Evolutionary conservation across 1,284 basidiomycete species (phyloP).

Genomic region (Puccinia triticina): DNA sequence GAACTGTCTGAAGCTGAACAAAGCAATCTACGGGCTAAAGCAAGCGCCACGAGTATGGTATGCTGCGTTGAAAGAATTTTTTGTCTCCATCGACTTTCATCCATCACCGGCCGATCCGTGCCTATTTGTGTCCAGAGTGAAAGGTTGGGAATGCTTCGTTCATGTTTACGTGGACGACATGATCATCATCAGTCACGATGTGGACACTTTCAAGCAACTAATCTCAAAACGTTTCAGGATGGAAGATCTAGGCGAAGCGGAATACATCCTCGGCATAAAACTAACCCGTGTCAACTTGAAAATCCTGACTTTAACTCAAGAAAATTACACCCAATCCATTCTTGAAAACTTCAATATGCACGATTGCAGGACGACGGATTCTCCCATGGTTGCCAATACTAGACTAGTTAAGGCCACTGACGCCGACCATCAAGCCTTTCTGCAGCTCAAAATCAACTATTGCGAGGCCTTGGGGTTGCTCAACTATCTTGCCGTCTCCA

Average conservation of each 20-base stretch:
- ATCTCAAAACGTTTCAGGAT: neutral
- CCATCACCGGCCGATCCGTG: neutral
- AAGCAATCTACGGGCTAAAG: slow-evolving; percentile 30
- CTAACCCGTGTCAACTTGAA: neutral
- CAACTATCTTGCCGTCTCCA: slow-evolving; percentile 3
- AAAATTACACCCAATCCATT: neutral
- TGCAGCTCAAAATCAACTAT: neutral
- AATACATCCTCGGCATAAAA: neutral
- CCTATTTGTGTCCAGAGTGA: neutral
- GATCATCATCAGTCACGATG: neutral
- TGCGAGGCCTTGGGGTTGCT: neutral
- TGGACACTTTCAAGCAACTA: neutral
- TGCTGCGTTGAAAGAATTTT: neutral
- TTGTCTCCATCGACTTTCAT: neutral
- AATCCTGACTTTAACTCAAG: neutral
- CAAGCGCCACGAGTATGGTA: slow-evolving; percentile 22
- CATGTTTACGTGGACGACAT: slow-evolving; percentile 2
- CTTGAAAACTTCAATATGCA: neutral
- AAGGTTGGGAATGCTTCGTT: neutral
- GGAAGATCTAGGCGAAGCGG: slow-evolving; percentile 6
- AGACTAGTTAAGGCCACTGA: neutral
- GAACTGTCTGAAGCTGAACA: neutral
- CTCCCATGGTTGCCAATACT: neutral
- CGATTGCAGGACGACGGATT: neutral
- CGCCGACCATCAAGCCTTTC: neutral